Evolutionary conservation across 345 rosid species (phyloP), one percentile per base, ranked within the genome.

Genomic region (Mercurialis annua): DNA sequence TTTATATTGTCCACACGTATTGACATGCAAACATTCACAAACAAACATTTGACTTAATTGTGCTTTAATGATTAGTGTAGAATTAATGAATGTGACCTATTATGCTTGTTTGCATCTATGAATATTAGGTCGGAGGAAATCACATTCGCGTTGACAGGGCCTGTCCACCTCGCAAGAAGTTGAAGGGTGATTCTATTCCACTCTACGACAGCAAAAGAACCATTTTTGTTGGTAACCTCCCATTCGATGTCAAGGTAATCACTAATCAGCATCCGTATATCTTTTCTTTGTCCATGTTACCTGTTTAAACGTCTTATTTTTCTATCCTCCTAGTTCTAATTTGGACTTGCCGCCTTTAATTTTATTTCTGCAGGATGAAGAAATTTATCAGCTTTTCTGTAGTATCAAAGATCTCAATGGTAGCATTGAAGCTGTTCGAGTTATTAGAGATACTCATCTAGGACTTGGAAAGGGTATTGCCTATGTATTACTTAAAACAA

Each of bases 61-160:
- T 26, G 38, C 15, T 15, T 11, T 42, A 26, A 50, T 47, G 33
- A 15, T 18, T 63, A 12, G 38, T 16, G 46, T 47, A 36, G n/a
- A 70, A 42, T 38, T 53, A 2, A 34, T 56, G 10, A 18, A 29
- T 72, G 60, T 27, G 68, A 59, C 17, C 54, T 16, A 49, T 6
- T 62, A 17, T 64, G 66, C 33, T 20, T 74, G 17, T 43, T 23
- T 71, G 44, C 18, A 46, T 71, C 23, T 54, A n/a, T n/a, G n/a
- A n/a, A n/a, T n/a, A n/a, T n/a, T n/a, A 94, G 98, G 81, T 92
- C 77, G 93, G 75, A 65, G 97, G 94, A 65, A 86, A 95, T 71
- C 99, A 95, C 63, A 73, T 95, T 51, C 98, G 98, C 31, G 96
- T 95, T 51, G 99, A 95, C 80, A 76, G 97, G 81, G 98, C 98